A percentile compares a stretch with the other conserved stretches of the same genome.
These are phyloP conservation scores for Trichoderma atrobrunneum DNA, from an alignment of 2,329 filamentous ascomycete species.

Conservation along the genomic window DNA sequence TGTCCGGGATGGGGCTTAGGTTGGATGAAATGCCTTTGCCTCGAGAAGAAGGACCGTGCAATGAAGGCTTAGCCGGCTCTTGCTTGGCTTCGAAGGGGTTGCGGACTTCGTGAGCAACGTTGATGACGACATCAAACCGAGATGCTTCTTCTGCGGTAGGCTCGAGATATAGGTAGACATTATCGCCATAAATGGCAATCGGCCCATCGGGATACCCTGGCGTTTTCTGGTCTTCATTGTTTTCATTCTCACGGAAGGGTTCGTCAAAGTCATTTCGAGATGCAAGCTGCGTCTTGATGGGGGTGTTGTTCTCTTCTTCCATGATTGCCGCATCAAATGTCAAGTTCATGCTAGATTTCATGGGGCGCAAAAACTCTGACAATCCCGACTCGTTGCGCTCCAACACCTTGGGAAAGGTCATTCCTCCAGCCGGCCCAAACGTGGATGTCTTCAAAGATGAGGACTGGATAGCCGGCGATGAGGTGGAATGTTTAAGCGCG, in stretches of 20 bases:
- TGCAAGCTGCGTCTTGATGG: slow-evolving; percentile 61
- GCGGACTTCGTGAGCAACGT: slow-evolving; percentile 76
- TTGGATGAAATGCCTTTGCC: slow-evolving; percentile 9
- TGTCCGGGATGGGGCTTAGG: slow-evolving; percentile 48
- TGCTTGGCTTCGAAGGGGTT: slow-evolving; percentile 63
- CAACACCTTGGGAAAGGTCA: slow-evolving; percentile 60
- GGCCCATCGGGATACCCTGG: slow-evolving; percentile 80
- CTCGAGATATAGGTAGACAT: slow-evolving; percentile 76
- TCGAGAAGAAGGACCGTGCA: slow-evolving; percentile 9
- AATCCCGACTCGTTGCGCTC: slow-evolving; percentile 59
- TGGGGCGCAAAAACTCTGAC: slow-evolving; percentile 56
- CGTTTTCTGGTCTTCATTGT: slow-evolving; percentile 75
- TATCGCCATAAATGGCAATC: slow-evolving; percentile 75
- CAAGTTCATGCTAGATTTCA: slow-evolving; percentile 40
- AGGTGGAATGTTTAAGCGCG: slow-evolving; percentile 64
- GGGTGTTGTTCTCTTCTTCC: slow-evolving; percentile 50
- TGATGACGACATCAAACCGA: slow-evolving; percentile 78
- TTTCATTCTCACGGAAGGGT: slow-evolving; percentile 63
- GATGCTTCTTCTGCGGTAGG: slow-evolving; percentile 74
- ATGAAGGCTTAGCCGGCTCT: slow-evolving; percentile 21
- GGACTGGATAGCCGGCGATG: slow-evolving; percentile 64
- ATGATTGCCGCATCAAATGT: slow-evolving; percentile 45
- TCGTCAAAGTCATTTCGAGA: slow-evolving; percentile 50
- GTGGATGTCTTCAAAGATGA: slow-evolving; percentile 57
- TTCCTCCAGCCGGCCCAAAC: slow-evolving; percentile 60